phyloP scores from a whole-genome alignment of 495 filamentous ascomycete species.

The Hypoxylon subgilvum region DNA sequence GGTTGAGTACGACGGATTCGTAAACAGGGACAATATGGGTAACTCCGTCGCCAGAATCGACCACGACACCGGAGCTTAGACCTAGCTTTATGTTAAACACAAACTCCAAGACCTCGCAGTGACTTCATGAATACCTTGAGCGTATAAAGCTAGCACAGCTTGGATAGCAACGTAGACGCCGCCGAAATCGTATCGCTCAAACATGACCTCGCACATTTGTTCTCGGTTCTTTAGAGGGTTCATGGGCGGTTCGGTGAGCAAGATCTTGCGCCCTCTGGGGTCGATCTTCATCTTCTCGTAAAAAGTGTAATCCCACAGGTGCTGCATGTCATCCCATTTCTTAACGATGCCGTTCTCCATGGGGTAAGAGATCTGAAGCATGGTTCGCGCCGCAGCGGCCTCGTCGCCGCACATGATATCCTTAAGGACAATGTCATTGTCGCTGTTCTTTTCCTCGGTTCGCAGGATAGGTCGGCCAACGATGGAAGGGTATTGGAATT shows the following conservation, averaged over 20 bases:
- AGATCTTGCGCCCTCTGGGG: conserved; percentile 90
- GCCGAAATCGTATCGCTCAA: conserved; percentile 93
- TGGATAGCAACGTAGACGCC: conserved; percentile 99
- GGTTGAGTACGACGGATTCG: conserved; percentile 95
- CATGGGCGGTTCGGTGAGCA: conserved; percentile 97
- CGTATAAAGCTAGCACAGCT: conserved; percentile 95
- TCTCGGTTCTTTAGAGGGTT: conserved; percentile 95
- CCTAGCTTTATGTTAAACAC: conserved; percentile 55
- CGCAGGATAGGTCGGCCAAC: conserved; percentile 97
- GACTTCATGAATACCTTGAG: conserved; percentile 70
- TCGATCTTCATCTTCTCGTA: conserved; percentile 94
- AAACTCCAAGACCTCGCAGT: not conserved
- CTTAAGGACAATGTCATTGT: conserved; percentile 74
- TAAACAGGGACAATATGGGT: conserved; percentile 99
- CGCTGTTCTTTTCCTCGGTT: conserved; percentile 76
- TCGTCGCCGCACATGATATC: conserved; percentile 99
- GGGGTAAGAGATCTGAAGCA: conserved; percentile 97
- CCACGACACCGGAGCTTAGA: conserved; percentile 93
- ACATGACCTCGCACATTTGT: conserved; percentile 98
- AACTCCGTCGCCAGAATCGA: conserved; percentile 97
- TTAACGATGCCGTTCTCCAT: conserved; percentile 99
- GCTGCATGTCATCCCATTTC: conserved; percentile 99
- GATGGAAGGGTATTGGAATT: conserved; percentile 97
- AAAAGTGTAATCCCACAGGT: conserved; percentile 99
- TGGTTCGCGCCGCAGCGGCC: conserved; percentile 89